phyloP scores from a whole-genome alignment of 345 rosid genomes.

The Microthlaspi erraticum region DNA sequence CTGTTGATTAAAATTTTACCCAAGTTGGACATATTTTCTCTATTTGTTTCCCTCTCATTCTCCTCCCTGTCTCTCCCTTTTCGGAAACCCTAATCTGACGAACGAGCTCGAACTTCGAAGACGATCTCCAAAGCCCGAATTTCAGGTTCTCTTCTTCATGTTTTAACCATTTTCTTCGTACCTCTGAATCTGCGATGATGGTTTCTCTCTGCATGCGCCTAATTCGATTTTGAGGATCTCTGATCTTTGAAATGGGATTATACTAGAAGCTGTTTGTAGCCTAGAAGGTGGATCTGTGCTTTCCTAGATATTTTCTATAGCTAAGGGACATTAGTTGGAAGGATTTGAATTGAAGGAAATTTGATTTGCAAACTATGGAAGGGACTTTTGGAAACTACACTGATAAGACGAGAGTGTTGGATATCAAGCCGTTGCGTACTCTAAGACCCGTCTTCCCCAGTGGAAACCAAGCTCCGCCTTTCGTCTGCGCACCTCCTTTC shows the following conservation, averaged over 20 bases:
- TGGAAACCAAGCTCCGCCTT: constrained; percentile 50
- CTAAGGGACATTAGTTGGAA: too few species aligned
- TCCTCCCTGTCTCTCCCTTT: constrained; percentile 16
- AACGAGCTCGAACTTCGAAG: neutral
- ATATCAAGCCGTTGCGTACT: constrained; percentile 78
- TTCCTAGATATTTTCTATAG: too few species aligned
- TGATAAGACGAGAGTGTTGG: constrained; percentile 73
- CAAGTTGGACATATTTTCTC: neutral
- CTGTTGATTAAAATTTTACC: neutral
- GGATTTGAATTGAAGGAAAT: too few species aligned
- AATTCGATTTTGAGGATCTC: neutral
- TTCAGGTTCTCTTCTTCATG: constrained; percentile 19
- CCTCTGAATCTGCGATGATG: constrained; percentile 27
- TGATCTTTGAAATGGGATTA: neutral
- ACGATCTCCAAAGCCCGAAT: constrained; percentile 3
- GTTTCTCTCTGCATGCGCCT: constrained; percentile 34
- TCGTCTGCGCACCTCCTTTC: constrained; percentile 53
- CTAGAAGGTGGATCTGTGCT: too few species aligned
- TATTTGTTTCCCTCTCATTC: constrained; percentile 39
- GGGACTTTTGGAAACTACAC: constrained; percentile 46
- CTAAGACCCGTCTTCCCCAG: constrained; percentile 66
- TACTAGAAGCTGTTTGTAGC: constrained; percentile 4
- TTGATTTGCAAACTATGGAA: constrained; percentile 48
- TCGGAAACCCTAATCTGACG: constrained; percentile 32
- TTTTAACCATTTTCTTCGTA: neutral